phyloP scores from a whole-genome alignment of 345 rosid species.

The Arabis hirsuta region DNA sequence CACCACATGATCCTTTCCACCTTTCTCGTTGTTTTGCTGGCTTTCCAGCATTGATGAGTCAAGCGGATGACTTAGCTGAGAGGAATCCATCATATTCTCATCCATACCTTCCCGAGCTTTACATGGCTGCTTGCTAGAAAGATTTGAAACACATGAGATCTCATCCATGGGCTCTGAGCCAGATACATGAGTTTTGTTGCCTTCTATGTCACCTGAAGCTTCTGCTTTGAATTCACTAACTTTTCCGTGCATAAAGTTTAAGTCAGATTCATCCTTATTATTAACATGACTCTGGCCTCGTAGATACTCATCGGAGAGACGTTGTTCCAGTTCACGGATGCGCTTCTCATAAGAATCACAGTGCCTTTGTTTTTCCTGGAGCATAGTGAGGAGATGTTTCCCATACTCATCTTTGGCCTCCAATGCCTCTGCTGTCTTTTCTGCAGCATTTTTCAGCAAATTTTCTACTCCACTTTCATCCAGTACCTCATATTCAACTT shows the following conservation, averaged over 20 bases:
- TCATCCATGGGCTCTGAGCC: slow-evolving; percentile 93
- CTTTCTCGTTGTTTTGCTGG: slow-evolving; percentile 65
- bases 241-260: slow-evolving; percentile 45
- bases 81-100: slow-evolving; percentile 96
- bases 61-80: slow-evolving; percentile 68
- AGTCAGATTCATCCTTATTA: slow-evolving; percentile 55
- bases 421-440: slow-evolving; percentile 88
- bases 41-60: slow-evolving; percentile 90
- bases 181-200: slow-evolving; percentile 52
- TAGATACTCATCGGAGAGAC: slow-evolving; percentile 69
- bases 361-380: slow-evolving; percentile 75
- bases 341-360: slow-evolving; percentile 89
- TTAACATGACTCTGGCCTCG: slow-evolving; percentile 63
- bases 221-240: slow-evolving; percentile 54
- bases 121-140: slow-evolving; percentile 62
- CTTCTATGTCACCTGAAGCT: slow-evolving; percentile 50
- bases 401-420: slow-evolving; percentile 77
- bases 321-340: slow-evolving; percentile 89
- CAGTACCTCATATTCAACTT: slow-evolving; percentile 64
- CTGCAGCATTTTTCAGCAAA: slow-evolving; percentile 69
- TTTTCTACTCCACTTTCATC: slow-evolving; percentile 67
- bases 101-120: slow-evolving; percentile 89
- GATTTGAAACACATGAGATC: slow-evolving; percentile 85
- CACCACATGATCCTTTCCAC: slow-evolving; percentile 63
- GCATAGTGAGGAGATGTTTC: slow-evolving; percentile 75